phyloP scores from a whole-genome alignment of 352 stramenopile species.

The Phytophthora sp. region DNA sequence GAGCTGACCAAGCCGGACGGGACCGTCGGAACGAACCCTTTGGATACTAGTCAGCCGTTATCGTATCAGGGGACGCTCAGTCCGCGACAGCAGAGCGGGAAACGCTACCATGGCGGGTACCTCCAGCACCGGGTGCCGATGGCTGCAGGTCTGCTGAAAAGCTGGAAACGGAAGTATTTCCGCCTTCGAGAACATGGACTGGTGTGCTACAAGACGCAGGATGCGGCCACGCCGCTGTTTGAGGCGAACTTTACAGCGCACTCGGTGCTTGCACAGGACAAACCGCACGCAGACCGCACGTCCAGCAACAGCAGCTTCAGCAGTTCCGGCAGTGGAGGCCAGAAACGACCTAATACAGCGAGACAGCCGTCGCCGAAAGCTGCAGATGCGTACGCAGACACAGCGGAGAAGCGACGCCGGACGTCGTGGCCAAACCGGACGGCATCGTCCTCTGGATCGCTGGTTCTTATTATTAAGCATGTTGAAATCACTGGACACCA shows the following conservation, averaged over 20 bases:
- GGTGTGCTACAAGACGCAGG: constrained; percentile 63
- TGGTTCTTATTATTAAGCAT: constrained; percentile 55
- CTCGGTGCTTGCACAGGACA: constrained; percentile 43
- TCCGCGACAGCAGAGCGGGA: constrained; percentile 57
- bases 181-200: constrained; percentile 67
- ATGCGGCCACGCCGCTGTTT: constrained; percentile 58
- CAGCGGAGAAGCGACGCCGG: constrained; percentile 9
- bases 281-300: constrained; percentile 1
- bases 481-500: constrained; percentile 49
- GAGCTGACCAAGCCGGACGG: constrained; percentile 7
- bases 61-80: constrained; percentile 60
- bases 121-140: constrained; percentile 62
- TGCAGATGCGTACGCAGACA: background rate
- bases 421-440: constrained; percentile 15
- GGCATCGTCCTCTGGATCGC: constrained; percentile 27
- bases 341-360: background rate
- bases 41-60: constrained; percentile 1
- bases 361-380: constrained; percentile 8
- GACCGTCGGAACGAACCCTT: background rate
- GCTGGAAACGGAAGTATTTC: constrained; percentile 79
- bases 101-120: constrained; percentile 63
- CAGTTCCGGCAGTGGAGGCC: background rate
- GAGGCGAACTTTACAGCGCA: constrained; percentile 63
- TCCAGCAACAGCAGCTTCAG: constrained; percentile 2
- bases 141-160: constrained; percentile 67